Conservation (phyloP, 1,284 basidiomycete genomes). For the Inonotus hispidus region DNA sequence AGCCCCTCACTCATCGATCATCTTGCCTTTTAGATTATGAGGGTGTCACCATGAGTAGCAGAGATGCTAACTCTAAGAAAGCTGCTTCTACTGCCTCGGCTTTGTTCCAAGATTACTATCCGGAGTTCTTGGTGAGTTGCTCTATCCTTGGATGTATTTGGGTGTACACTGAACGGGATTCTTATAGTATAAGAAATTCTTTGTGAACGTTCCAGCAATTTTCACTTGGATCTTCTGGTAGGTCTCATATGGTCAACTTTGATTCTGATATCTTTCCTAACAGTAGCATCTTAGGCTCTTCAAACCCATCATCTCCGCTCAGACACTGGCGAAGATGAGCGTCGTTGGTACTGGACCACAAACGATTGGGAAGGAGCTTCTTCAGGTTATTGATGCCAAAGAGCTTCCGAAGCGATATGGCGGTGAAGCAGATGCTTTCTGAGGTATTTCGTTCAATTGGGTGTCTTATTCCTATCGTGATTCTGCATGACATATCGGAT, state of each 20-base stretch:
- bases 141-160: neutral
- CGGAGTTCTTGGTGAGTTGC: constrained; percentile 63
- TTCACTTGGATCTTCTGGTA: constrained; percentile 72
- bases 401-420: constrained; percentile 67
- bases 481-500: neutral
- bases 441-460: neutral
- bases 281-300: constrained; percentile 42
- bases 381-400: constrained; percentile 44
- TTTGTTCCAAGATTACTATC: constrained; percentile 71
- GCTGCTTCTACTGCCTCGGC: constrained; percentile 65
- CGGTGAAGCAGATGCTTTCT: constrained; percentile 41
- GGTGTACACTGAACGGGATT: neutral
- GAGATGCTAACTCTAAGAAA: constrained; percentile 69
- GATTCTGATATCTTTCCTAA: neutral
- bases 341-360: constrained; percentile 62
- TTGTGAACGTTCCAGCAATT: constrained; percentile 69
- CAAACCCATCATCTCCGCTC: constrained; percentile 63
- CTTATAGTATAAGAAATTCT: constrained; percentile 65
- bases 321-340: constrained; percentile 70
- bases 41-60: constrained; percentile 58
- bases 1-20: neutral
- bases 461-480: neutral
- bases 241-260: neutral
- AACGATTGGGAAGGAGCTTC: constrained; percentile 52
- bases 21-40: constrained; percentile 52